phyloP scores from a whole-genome alignment of 352 stramenopile genomes.

The Phytophthora megakarya region DNA sequence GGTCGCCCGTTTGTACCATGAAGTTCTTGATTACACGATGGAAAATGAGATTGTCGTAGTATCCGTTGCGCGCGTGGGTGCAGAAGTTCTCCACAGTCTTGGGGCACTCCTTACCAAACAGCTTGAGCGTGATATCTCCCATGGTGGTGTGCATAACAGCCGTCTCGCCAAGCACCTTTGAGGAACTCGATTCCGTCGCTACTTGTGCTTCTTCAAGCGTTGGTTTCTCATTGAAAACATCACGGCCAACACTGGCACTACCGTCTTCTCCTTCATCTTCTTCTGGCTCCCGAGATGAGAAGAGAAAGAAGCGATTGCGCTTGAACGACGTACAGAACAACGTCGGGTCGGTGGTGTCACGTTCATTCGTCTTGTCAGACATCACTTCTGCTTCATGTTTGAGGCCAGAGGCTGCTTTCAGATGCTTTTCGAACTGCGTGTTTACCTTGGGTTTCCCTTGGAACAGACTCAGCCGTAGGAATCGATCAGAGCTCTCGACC shows the following conservation, averaged over 20 bases:
- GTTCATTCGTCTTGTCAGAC: constrained; percentile 50
- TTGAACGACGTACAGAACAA: constrained; percentile 91
- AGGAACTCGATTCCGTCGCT: constrained; percentile 67
- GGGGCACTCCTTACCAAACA: constrained; percentile 95
- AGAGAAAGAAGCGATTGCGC: constrained; percentile 96
- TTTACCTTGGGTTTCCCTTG: constrained; percentile 96
- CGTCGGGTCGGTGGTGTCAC: constrained; percentile 75
- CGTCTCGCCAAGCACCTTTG: constrained; percentile 71
- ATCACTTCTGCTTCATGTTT: constrained; percentile 65
- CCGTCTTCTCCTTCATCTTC: constrained; percentile 70
- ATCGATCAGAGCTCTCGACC: constrained; percentile 96
- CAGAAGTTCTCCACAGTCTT: constrained; percentile 99
- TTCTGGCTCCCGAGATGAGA: constrained; percentile 94
- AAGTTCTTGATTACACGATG: constrained; percentile 99
- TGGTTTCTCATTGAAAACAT: constrained; percentile 99
- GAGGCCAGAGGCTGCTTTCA: constrained; percentile 54
- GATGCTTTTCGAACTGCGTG: constrained; percentile 93
- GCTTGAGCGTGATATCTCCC: constrained; percentile 97
- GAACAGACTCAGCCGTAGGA: constrained; percentile 93
- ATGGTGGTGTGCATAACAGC: constrained; percentile 97
- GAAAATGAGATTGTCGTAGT: constrained; percentile 99
- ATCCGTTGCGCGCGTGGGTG: constrained; percentile 95
- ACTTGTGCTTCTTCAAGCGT: constrained; percentile 93
- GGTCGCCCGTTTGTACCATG: constrained; percentile 97
- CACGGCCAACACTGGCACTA: constrained; percentile 59